These are phyloP conservation scores for Starmerella etchellsii DNA, from an alignment of 805 yeast genomes.

Conservation along the genomic window DNA sequence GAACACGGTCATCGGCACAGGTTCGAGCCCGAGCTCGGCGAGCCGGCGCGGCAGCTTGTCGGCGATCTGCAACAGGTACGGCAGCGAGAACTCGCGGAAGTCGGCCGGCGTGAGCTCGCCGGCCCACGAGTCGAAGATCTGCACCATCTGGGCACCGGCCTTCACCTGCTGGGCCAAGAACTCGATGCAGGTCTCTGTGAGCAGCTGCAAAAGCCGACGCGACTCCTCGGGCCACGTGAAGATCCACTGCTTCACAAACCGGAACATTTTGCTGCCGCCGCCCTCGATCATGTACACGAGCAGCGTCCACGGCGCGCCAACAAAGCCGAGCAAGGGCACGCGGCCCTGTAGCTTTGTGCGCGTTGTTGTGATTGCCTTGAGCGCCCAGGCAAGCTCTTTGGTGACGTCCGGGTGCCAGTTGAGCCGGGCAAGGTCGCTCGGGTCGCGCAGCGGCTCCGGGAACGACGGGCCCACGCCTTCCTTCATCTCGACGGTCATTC, in stretches of 20 bases:
- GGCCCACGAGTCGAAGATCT: conserved; percentile 96
- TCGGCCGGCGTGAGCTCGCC: conserved; percentile 90
- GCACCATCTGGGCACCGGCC: conserved; percentile 97
- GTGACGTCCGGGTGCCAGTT: conserved; percentile 52
- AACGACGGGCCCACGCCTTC: conserved; percentile 93
- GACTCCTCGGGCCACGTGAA: conserved; percentile 64
- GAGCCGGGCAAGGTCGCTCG: conserved; percentile 34
- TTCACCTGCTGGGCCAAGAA: conserved; percentile 86
- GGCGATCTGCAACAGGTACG: conserved; percentile 70
- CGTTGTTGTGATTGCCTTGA: conserved; percentile 84
- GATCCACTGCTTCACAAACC: conserved; percentile 87
- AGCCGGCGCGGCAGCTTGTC: conserved; percentile 55
- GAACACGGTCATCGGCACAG: conserved; percentile 76
- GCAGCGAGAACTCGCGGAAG: conserved; percentile 77
- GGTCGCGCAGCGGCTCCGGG: conserved; percentile 70
- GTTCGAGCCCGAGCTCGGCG: conserved; percentile 58
- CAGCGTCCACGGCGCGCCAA: conserved; percentile 97
- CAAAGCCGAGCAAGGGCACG: conserved; percentile 88
- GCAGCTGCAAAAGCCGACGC: conserved; percentile 56
- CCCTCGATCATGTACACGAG: conserved; percentile 97
- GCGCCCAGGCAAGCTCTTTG: conserved; percentile 84
- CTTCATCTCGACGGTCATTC: conserved; percentile 84
- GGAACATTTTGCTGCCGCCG: conserved; percentile 82
- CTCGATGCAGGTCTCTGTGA: conserved; percentile 81
- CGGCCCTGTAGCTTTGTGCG: conserved; percentile 74